These are phyloP conservation scores for Talaromyces sp. DNA, from an alignment of 2,329 filamentous ascomycete species.

Conservation along the genomic window DNA sequence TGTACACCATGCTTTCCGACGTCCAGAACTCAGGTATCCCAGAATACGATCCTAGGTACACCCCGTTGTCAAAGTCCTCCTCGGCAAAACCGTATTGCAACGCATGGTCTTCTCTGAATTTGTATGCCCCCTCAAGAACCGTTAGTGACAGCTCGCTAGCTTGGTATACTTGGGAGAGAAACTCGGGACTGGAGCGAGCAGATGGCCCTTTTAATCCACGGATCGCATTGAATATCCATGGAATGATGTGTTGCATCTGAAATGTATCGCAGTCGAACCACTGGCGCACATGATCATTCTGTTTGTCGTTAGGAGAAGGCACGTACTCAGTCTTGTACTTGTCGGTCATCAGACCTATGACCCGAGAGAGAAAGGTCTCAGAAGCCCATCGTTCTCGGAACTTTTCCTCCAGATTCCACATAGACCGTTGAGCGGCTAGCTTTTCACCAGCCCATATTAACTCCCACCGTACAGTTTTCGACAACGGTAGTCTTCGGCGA, in stretches of 20 bases:
- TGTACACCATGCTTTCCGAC: conserved; percentile 50
- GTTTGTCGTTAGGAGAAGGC: conserved; percentile 57
- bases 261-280: conserved; percentile 79
- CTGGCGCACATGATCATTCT: conserved; percentile 74
- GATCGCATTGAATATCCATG: conserved; percentile 74
- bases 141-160: conserved; percentile 70
- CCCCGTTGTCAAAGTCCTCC: conserved; percentile 63
- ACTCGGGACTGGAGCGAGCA: conserved; percentile 49
- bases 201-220: conserved; percentile 66
- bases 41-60: conserved; percentile 62
- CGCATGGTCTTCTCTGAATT: conserved; percentile 69
- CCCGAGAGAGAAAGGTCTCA: conserved; percentile 68
- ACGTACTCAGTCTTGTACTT: conserved; percentile 65
- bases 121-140: conserved; percentile 60
- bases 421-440: conserved; percentile 69
- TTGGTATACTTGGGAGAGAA: conserved; percentile 56
- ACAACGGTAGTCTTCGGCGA: conserved; percentile 60
- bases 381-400: conserved; percentile 59
- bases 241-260: conserved; percentile 69
- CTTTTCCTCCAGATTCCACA: conserved; percentile 78
- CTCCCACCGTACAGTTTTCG: conserved; percentile 68
- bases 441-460: conserved; percentile 90
- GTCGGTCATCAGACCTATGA: conserved; percentile 72
- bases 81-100: conserved; percentile 68
- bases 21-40: conserved; percentile 83